Base-by-base conservation (phyloP, 805 yeast genomes). In the Kodamaea kakaduensis region DNA sequence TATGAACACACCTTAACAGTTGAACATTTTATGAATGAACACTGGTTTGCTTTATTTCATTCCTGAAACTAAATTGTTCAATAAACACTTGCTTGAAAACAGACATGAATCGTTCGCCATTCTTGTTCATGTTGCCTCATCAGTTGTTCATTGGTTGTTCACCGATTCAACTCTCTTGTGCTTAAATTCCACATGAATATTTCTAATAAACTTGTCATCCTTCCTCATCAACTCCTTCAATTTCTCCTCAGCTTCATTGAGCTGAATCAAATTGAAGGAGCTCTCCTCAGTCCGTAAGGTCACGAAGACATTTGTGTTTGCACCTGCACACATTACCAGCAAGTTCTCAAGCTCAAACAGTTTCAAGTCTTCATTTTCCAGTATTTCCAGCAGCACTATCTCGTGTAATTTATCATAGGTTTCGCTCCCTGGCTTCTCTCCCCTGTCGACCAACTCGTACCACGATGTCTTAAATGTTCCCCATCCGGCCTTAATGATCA, bases 401-500 rank as follows among this genome's bases (percentile, higher is more conserved):
- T 52, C 52, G 34, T 69, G 60, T 15, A 76, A 48, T 17, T 58
- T 54, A 13, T 50, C 47, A 43, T 75, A 82, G 31, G 76, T 64
- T 31, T 69, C 72, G 43, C 77, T 79, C 1, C 56, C 58, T 10
- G 56, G 59, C 10, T 75, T 66, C 24, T 81, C 60, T 2, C 90
- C 81, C 43, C 77, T 73, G 51, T 90, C 98, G 19, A 86, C 70
- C 29, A 90, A 64, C 54, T 90, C 97, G 41, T 72, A 72, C 49
- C 81, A 71, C 0, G 97, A 77, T 17, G 72, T 70, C 40, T 70
- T 66, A 47, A 84, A 77, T 17, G 95, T 89, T 3, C 75, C 73
- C 57, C 77, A 72, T 22, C 97, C 97, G 6, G 96, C 96, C 45
- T 74, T 78, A 44, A 89, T 76, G 38, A 93, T 82, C 48, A 93